Percentiles rank a stretch among this genome's conserved stretches.
Conservation (phyloP, 2,329 filamentous ascomycete species). For the Verticillium isaacii region DNA sequence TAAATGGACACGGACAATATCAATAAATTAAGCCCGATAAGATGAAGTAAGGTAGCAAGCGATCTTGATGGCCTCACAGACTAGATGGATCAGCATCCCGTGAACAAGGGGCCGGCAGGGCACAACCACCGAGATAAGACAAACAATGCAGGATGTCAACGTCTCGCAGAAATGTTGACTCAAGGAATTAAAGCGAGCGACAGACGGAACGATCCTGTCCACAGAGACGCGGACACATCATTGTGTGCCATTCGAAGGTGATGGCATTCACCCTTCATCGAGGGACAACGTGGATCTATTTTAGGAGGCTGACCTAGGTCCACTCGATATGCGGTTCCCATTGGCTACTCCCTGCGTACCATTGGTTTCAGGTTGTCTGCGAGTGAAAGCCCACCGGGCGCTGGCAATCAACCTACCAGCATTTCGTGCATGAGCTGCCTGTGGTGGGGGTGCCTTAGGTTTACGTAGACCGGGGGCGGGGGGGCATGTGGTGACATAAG, state of each 20-base stretch:
- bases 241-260: background rate
- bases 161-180: too few relatives aligned
- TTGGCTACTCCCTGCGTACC: conserved; percentile 11
- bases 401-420: background rate
- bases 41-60: background rate
- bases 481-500: background rate
- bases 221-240: too few relatives aligned
- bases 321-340: conserved; percentile 2
- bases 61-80: background rate
- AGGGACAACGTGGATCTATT: conserved; percentile 9
- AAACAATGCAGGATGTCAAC: too few relatives aligned
- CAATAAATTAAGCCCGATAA: background rate
- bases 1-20: background rate
- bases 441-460: background rate
- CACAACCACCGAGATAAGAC: too few relatives aligned
- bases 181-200: too few relatives aligned
- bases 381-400: conserved; percentile 16
- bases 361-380: conserved; percentile 30
- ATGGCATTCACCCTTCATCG: background rate
- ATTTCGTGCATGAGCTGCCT: background rate
- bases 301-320: conserved; percentile 4
- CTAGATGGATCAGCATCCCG: too few relatives aligned
- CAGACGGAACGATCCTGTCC: too few relatives aligned
- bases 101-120: too few relatives aligned
- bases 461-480: too few relatives aligned